These are phyloP conservation scores for Blastobotrys ciferrii DNA, from an alignment of 1,139 yeast genomes.

Conservation along the genomic window DNA sequence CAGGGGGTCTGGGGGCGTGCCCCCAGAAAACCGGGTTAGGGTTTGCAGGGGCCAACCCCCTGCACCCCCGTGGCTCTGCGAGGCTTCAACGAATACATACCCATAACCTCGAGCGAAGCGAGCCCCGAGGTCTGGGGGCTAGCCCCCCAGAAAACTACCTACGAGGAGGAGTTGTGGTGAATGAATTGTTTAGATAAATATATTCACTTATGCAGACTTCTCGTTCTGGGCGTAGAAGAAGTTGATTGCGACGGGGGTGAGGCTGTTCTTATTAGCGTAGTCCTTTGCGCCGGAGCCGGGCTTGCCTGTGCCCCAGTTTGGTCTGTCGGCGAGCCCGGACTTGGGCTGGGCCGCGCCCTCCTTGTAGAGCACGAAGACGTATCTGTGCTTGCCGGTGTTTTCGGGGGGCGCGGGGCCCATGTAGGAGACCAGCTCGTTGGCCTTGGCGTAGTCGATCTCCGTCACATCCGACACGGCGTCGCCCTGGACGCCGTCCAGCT, in stretches of 20 bases:
- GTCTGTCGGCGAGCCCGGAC: constrained; percentile 46
- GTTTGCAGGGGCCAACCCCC: too few species aligned
- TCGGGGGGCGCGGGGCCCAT: constrained; percentile 85
- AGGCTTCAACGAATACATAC: too few species aligned
- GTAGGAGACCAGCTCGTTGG: constrained; percentile 46
- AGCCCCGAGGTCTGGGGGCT: too few species aligned
- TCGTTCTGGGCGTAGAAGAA: constrained; percentile 74
- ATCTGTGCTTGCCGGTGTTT: constrained; percentile 78
- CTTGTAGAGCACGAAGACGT: constrained; percentile 70
- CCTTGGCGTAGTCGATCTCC: constrained; percentile 32
- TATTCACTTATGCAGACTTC: constrained; percentile 32
- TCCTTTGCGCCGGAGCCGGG: constrained; percentile 75
- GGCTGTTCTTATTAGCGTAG: constrained; percentile 65
- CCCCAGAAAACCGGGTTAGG: too few species aligned
- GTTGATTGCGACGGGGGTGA: constrained; percentile 70
- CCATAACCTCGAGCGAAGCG: too few species aligned
- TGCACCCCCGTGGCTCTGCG: too few species aligned
- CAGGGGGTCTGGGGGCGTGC: too few species aligned
- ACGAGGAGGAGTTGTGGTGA: too few species aligned
- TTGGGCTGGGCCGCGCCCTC: constrained; percentile 38
- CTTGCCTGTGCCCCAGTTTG: constrained; percentile 80
- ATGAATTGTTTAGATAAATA: background rate
- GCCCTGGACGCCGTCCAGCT: constrained; percentile 29
- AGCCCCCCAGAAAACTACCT: too few species aligned
- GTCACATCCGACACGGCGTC: constrained; percentile 35